Percentiles rank a stretch among this genome's conserved stretches.
Conservation (phyloP, 352 stramenopile genomes). For the Peronospora destructor region DNA sequence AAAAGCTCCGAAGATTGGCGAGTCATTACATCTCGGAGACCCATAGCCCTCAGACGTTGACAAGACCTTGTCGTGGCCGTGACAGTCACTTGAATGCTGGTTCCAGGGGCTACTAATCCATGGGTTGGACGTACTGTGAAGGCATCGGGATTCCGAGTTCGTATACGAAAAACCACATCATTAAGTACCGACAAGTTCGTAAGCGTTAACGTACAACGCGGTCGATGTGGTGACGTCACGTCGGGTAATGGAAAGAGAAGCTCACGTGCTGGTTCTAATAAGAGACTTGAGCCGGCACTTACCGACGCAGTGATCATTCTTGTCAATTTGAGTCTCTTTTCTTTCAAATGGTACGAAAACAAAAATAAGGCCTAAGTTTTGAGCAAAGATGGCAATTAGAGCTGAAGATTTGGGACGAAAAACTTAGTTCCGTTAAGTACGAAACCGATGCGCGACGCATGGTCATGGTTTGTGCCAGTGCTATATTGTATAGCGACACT, state of each 20-base stretch:
- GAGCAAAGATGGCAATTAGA: no score
- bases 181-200: constrained; percentile 59
- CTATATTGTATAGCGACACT: constrained; percentile 46
- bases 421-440: no score
- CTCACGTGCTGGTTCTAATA: constrained; percentile 60
- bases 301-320: constrained; percentile 68
- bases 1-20: constrained; percentile 43
- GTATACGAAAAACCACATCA: constrained; percentile 64
- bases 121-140: constrained; percentile 71
- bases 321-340: no score
- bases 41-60: constrained; percentile 30
- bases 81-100: constrained; percentile 32
- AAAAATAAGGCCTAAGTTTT: no score
- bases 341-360: no score
- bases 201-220: constrained; percentile 38
- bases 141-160: constrained; percentile 67
- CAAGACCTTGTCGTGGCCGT: constrained; percentile 31
- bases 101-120: constrained; percentile 40
- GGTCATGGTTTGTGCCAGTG: constrained; percentile 44
- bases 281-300: constrained; percentile 58
- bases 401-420: no score
- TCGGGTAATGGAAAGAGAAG: constrained; percentile 37
- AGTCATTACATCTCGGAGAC: constrained; percentile 26
- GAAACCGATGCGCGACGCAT: neutral
- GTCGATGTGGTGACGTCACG: constrained; percentile 5